Percentiles rank a stretch among this genome's conserved stretches.
Conservation (phyloP, 2,329 filamentous ascomycete species). For the Sporothrix luriei region DNA sequence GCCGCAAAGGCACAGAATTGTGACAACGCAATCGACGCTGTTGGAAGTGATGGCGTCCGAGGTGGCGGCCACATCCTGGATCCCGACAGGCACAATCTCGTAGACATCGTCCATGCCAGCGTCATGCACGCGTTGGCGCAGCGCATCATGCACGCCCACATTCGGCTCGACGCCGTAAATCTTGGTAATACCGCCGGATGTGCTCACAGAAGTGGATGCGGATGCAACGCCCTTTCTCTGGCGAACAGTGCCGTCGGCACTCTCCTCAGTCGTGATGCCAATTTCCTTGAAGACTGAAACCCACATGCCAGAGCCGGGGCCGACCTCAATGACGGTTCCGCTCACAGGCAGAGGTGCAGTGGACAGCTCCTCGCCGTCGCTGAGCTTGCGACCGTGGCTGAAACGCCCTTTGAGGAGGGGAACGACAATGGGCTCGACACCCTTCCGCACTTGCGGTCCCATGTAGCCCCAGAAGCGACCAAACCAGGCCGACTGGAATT, state of each 20-base stretch:
- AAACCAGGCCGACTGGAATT: constrained; percentile 59
- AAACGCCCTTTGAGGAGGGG: constrained; percentile 59
- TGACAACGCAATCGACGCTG: constrained; percentile 62
- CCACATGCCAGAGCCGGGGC: constrained; percentile 64
- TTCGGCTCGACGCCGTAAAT: constrained; percentile 70
- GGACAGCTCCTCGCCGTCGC: constrained; percentile 34
- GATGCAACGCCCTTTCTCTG: constrained; percentile 10
- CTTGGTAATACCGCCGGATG: constrained; percentile 43
- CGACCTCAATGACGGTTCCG: constrained; percentile 63
- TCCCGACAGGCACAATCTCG: constrained; percentile 63
- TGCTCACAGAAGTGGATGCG: constrained; percentile 19
- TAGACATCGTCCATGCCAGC: constrained; percentile 61
- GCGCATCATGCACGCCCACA: constrained; percentile 51
- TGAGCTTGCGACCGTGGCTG: constrained; percentile 44
- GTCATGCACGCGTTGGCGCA: constrained; percentile 52
- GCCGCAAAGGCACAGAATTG: constrained; percentile 64
- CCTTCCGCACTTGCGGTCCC: constrained; percentile 54
- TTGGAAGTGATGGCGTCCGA: constrained; percentile 49
- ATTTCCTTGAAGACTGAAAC: constrained; percentile 52
- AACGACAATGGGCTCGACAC: constrained; percentile 50
- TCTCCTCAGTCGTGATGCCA: background rate
- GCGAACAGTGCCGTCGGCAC: constrained; percentile 13
- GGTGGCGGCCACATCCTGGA: constrained; percentile 56
- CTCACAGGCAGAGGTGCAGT: constrained; percentile 45
- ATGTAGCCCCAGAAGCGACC: constrained; percentile 59